These are phyloP conservation scores for Nemophila menziesii DNA, from an alignment of 257 asterid genomes.

Conservation along the genomic window DNA sequence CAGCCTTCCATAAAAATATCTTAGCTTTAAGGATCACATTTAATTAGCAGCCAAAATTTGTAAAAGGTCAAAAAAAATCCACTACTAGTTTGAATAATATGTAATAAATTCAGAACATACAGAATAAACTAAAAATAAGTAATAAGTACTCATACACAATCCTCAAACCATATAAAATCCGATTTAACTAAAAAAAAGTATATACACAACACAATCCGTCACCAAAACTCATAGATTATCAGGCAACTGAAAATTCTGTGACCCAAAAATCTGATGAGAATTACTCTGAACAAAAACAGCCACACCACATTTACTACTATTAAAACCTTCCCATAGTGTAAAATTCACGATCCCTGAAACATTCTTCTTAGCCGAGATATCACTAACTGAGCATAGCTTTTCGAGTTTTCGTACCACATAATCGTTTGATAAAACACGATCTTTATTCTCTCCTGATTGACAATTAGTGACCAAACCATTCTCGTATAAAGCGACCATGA, in stretches of 20 bases:
- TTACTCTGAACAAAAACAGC: slow-evolving; percentile 43
- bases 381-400: slow-evolving; percentile 59
- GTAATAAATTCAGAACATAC: no score
- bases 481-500: slow-evolving; percentile 68
- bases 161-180: no score
- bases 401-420: slow-evolving; percentile 65
- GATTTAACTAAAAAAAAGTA: no score
- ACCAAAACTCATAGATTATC: slow-evolving; percentile 21
- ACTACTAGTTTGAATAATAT: no score
- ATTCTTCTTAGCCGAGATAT: slow-evolving; percentile 43
- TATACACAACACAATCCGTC: no score
- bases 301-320: slow-evolving; percentile 53
- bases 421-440: slow-evolving; percentile 56
- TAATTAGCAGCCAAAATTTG: no score
- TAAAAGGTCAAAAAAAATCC: no score
- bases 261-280: slow-evolving; percentile 55
- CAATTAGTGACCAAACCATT: slow-evolving; percentile 54
- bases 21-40: no score
- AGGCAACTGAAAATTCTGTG: slow-evolving; percentile 65
- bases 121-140: no score
- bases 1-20: no score
- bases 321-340: slow-evolving; percentile 63
- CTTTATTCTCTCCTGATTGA: slow-evolving; percentile 52
- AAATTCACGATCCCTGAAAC: slow-evolving; percentile 40
- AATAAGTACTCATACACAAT: no score